Evolutionary conservation across 1,284 basidiomycete genomes (phyloP).

Genomic region (Termitomyces sp.): DNA sequence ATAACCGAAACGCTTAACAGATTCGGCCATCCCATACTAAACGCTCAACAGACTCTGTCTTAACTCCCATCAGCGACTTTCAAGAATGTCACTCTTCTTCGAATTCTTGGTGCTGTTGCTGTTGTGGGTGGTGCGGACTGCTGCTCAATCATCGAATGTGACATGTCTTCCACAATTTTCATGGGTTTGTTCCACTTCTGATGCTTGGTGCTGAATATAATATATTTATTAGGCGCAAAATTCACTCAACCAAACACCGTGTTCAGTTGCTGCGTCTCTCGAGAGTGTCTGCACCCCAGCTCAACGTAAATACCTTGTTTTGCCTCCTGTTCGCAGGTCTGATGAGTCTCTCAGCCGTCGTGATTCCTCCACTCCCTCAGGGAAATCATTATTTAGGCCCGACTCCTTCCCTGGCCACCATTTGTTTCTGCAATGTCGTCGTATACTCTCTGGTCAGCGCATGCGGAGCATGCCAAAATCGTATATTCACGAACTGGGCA

Average conservation of each 20-base stretch:
- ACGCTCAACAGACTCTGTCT: background rate
- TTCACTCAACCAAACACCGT: slow-evolving; percentile 38
- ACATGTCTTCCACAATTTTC: slow-evolving; percentile 29
- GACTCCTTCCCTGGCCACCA: slow-evolving; percentile 14
- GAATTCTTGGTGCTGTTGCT: slow-evolving; percentile 18
- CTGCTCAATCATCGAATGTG: slow-evolving; percentile 33
- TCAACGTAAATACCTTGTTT: slow-evolving; percentile 6
- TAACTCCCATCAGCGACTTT: background rate
- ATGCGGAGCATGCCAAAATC: slow-evolving; percentile 26
- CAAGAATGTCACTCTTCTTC: slow-evolving; percentile 3
- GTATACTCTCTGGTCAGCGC: slow-evolving; percentile 28
- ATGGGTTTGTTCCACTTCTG: slow-evolving; percentile 26
- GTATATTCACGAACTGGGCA: slow-evolving; percentile 26
- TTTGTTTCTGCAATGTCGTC: slow-evolving; percentile 27
- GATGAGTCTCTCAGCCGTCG: slow-evolving; percentile 22
- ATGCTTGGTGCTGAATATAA: background rate
- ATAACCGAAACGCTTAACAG: background rate
- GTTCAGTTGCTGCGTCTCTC: slow-evolving; percentile 39
- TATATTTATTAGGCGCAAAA: slow-evolving; percentile 33
- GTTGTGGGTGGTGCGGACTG: slow-evolving; percentile 14
- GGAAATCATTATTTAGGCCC: slow-evolving; percentile 19
- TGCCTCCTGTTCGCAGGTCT: slow-evolving; percentile 22
- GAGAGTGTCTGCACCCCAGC: slow-evolving; percentile 28
- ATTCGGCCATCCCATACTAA: background rate
- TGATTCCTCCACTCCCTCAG: slow-evolving; percentile 14